These are phyloP conservation scores for Sanguinoderma infundibulare DNA, from an alignment of 1,284 basidiomycete species.

Conservation along the genomic window DNA sequence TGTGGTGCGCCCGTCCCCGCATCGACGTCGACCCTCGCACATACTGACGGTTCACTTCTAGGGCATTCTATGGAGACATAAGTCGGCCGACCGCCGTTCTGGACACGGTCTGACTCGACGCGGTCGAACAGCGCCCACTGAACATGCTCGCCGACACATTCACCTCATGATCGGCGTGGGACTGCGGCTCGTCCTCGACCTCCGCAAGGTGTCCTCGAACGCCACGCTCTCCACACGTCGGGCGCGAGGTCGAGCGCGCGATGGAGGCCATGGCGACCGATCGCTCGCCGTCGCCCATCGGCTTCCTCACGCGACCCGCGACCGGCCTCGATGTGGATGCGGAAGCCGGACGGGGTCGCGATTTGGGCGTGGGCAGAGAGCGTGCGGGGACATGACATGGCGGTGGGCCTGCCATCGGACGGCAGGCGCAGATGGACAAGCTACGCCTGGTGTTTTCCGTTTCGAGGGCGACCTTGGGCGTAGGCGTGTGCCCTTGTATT, in stretches of 20 bases:
- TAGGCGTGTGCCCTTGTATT: background rate
- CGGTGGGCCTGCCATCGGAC: no score
- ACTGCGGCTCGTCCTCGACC: slow-evolving; percentile 29
- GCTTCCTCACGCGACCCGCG: slow-evolving; percentile 6
- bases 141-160: slow-evolving; percentile 25
- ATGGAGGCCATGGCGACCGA: slow-evolving; percentile 15
- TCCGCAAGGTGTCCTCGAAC: slow-evolving; percentile 23
- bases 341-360: background rate
- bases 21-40: background rate
- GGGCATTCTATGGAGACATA: slow-evolving; percentile 17
- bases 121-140: slow-evolving; percentile 11
- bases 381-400: no score
- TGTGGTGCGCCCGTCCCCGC: slow-evolving; percentile 16
- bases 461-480: no score
- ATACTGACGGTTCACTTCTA: background rate
- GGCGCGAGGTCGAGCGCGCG: slow-evolving; percentile 26
- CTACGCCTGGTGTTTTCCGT: no score
- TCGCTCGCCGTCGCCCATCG: slow-evolving; percentile 17
- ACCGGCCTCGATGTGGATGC: background rate
- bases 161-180: slow-evolving; percentile 28
- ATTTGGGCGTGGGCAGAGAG: background rate
- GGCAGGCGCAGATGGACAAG: no score
- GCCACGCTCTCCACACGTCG: slow-evolving; percentile 24
- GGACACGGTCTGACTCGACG: background rate
- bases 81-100: background rate